Evolutionary conservation across 108 stramenopile genomes (phyloP).

Genomic region (Nannochloropsis gaditana): DNA sequence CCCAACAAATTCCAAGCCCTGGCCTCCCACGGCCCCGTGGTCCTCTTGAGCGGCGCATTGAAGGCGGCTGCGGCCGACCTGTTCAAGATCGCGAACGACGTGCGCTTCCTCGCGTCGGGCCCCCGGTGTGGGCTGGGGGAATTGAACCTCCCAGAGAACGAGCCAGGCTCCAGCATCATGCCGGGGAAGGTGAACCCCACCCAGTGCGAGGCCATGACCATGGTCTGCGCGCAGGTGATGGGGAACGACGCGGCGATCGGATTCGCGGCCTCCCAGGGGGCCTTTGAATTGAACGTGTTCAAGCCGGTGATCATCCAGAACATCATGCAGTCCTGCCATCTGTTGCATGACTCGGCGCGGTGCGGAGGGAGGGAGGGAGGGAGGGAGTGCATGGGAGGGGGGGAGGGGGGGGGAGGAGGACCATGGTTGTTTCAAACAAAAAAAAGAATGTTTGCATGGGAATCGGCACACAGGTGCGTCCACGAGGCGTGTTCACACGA

Average conservation of each 20-base stretch:
- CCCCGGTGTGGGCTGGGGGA: conserved; percentile 95
- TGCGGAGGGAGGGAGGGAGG: neutral
- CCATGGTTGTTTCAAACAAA: too few relatives aligned
- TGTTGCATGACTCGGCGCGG: conserved; percentile 12
- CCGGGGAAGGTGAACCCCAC: conserved; percentile 99
- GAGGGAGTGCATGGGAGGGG: neutral
- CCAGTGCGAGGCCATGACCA: conserved; percentile 96
- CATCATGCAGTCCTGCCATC: neutral
- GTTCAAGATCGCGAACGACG: conserved; percentile 94
- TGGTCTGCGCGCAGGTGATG: conserved; percentile 98
- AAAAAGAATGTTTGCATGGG: neutral
- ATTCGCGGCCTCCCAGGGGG: conserved; percentile 87
- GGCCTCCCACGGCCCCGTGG: conserved; percentile 87
- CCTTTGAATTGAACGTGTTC: conserved; percentile 97
- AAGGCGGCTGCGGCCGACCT: conserved; percentile 78
- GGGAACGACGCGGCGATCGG: conserved; percentile 90
- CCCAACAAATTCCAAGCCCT: conserved; percentile 96
- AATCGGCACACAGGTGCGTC: neutral
- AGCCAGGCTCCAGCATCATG: conserved; percentile 97
- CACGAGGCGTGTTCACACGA: neutral
- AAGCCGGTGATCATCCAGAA: conserved; percentile 81
- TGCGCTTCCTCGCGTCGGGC: conserved; percentile 85
- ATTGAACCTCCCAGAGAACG: conserved; percentile 83
- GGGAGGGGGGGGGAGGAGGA: neutral
- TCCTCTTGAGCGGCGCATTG: conserved; percentile 83